phyloP scores from a whole-genome alignment of 495 filamentous ascomycete genomes.

The Xeromyces bisporus region DNA sequence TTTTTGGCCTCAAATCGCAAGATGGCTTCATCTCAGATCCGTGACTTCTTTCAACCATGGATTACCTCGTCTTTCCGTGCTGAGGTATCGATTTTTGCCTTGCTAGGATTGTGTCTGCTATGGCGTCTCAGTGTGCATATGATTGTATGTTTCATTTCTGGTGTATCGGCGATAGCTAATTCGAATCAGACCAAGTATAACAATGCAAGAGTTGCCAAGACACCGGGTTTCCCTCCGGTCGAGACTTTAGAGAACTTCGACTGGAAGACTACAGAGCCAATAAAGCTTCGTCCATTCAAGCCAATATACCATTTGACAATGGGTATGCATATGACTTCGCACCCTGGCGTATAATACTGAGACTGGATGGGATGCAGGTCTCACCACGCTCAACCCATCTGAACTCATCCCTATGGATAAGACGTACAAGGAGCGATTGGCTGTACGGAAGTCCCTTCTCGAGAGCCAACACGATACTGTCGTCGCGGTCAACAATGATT shows the following conservation, averaged over 20 bases:
- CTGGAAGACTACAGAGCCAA: conserved; percentile 40
- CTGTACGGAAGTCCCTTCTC: conserved; percentile 34
- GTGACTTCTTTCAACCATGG: background rate
- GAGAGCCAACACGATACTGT: conserved; percentile 27
- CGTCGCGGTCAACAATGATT: conserved; percentile 25
- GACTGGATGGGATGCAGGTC: conserved; percentile 21
- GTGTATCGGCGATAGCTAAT: background rate
- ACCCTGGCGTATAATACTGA: background rate
- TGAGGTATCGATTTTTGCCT: too few species aligned
- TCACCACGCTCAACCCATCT: conserved; percentile 35
- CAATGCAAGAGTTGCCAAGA: conserved; percentile 1
- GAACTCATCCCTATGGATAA: conserved; percentile 50
- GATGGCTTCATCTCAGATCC: background rate
- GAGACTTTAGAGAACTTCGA: conserved; percentile 41
- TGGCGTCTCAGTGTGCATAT: background rate
- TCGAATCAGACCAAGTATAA: background rate
- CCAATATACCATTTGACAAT: conserved; percentile 58
- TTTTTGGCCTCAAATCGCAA: too few species aligned
- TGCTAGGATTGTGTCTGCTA: background rate
- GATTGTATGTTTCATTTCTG: background rate
- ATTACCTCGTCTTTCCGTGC: too few species aligned
- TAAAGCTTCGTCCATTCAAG: conserved; percentile 50
- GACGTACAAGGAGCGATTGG: conserved; percentile 42
- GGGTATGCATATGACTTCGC: conserved; percentile 28
- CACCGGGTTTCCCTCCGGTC: conserved; percentile 20